Conservation (phyloP, 441 rosid species). For the Sinapis alba region DNA sequence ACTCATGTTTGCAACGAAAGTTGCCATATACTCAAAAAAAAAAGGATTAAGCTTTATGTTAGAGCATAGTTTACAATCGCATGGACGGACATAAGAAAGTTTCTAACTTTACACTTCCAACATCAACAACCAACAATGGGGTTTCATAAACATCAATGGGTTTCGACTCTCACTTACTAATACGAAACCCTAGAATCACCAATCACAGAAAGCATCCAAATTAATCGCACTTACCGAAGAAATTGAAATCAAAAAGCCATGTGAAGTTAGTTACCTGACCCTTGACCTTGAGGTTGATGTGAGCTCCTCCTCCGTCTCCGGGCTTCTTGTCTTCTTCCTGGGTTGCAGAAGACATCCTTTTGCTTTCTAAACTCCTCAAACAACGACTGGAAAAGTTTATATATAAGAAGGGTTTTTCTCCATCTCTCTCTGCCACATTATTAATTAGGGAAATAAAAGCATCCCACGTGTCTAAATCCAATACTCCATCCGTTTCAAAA, state of each 20-base stretch:
- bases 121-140: too few relatives aligned
- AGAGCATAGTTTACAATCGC: neutral
- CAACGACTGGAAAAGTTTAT: too few relatives aligned
- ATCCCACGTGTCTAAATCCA: neutral
- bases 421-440: too few relatives aligned
- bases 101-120: neutral
- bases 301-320: slow-evolving; percentile 60
- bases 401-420: too few relatives aligned
- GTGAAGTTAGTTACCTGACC: slow-evolving; percentile 42
- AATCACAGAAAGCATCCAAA: slow-evolving; percentile 16
- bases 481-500: too few relatives aligned
- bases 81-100: neutral
- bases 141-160: too few relatives aligned
- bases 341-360: slow-evolving; percentile 37
- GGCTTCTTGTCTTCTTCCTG: slow-evolving; percentile 92
- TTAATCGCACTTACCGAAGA: too few relatives aligned
- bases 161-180: too few relatives aligned
- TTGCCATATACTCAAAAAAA: neutral
- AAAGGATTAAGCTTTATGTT: neutral
- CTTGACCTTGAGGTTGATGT: slow-evolving; percentile 91
- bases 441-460: neutral
- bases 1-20: neutral
- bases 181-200: slow-evolving; percentile 21
- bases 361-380: too few relatives aligned
- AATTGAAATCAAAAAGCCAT: too few relatives aligned